Evolutionary conservation across 108 stramenopile species (phyloP), one percentile per base, ranked within the genome.

Genomic region (Fistulifera solaris): DNA sequence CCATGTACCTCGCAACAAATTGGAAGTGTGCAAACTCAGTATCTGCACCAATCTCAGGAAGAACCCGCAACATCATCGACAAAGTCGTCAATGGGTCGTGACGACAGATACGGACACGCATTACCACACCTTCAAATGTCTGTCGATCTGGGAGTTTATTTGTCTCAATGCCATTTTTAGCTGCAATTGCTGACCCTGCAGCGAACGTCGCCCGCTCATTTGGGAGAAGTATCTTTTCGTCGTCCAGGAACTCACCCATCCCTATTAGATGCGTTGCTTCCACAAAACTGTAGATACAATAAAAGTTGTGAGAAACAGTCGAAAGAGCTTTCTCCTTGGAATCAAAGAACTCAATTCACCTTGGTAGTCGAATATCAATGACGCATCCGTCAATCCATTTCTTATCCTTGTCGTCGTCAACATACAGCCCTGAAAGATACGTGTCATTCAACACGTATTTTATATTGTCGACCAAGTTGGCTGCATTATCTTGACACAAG

Each of bases 71-170:
- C 68, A 80, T 54, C 15, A 80, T 45, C 5, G 72, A 56, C 6
- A 73, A 19, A 11, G 79, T 80, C 7, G 64, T 43, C 47, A 80
- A 63, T 12, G 73, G 73, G 40, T 80, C 79, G n/a, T 62, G 56
- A 0, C 79, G 56, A 12, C 74, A 61, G 8, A 80, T 12, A 38
- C 43, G 55, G 7, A 76, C 18, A 18, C 79, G 51, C 26, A 72
- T 80, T 55, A 76, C 19, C 1, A 75, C 62, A 15, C 49, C 11
- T 7, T 68, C 54, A 35, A 76, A 8, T 5, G 60, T 48, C 12
- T 73, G 65, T 26, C 15, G 22, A 6, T 61, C 63, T 4, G 79
- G 79, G 7, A 80, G 56, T 6, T 60, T 41, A 38, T 71, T 69
- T 12, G 67, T 73, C 15, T 52, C 41, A 17, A 71, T 38, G 3